Evolutionary conservation across 2,329 filamentous ascomycete genomes (phyloP), one percentile per base, ranked within the genome.

Genomic region (Grosmannia clavigera): DNA sequence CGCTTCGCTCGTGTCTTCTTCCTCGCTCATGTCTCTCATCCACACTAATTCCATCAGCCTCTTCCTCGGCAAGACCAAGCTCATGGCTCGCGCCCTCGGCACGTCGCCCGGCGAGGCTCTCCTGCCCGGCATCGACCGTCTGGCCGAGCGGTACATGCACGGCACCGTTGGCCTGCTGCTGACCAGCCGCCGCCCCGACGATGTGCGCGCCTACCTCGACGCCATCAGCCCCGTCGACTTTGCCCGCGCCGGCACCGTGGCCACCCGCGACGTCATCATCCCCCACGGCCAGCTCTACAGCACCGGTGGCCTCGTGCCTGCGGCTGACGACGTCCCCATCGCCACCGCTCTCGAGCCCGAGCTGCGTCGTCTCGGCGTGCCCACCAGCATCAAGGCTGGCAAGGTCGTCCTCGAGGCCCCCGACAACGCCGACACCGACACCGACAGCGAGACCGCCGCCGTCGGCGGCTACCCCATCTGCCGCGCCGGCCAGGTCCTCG

Each of bases 1-100:
- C 56, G 48, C 27, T 16, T 11, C 53, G 46, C 19, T 7, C 53
- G 50, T 31, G 0, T 31, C 31, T 31, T 31, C 31, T 31, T 31
- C 31, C 31, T 31, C 31, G 31, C 7, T 31, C 7, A 7, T 31
- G 4, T 7, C 7, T 7, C 7, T 31, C 31, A 5, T 31, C 31
- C 31, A 5, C 31, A 7, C 31, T 31, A 5, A 31, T 1, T 31
- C 31, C 31, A 7, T 31, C 68, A 94, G 92, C 68, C 79, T 99
- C 72, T 97, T 97, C 84, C 97, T 96, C 75, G 94, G 92, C 76
- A 99, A 97, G 79, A 97, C 92, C 62, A 97, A 97, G 77, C 92
- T 99, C 73, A 97, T 97, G 91, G 86, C 89, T 68, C 92, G 94
- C 76, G 92, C 94, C 61, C 87, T 99, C 31, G 94, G 94, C 70